phyloP scores from a whole-genome alignment of 352 stramenopile species.

The Globisporangium emineosum region DNA sequence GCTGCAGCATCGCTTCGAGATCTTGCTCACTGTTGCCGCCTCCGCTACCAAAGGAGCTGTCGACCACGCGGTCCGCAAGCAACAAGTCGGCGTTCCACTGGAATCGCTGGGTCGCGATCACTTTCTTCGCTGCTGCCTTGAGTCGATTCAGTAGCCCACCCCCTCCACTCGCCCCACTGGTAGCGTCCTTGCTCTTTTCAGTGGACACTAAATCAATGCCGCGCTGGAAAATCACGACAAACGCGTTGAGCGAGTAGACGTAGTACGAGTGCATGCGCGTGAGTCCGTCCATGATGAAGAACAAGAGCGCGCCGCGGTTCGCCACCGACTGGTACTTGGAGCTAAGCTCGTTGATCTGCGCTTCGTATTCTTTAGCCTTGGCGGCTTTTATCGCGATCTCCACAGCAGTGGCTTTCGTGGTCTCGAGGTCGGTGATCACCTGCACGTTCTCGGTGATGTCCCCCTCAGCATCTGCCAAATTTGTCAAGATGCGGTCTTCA shows the following conservation, averaged over 20 bases:
- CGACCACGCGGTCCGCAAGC: conserved; percentile 65
- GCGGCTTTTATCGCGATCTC: conserved; percentile 83
- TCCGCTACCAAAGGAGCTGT: conserved; percentile 20
- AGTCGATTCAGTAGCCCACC: conserved; percentile 54
- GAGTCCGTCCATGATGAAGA: conserved; percentile 94
- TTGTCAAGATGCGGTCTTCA: conserved; percentile 88
- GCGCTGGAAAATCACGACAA: conserved; percentile 94
- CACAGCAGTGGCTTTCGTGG: conserved; percentile 89
- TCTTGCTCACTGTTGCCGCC: conserved; percentile 44
- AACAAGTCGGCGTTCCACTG: conserved; percentile 86
- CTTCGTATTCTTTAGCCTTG: conserved; percentile 70
- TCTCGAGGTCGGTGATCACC: conserved; percentile 93
- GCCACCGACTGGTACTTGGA: conserved; percentile 93
- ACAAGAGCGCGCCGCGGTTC: conserved; percentile 89
- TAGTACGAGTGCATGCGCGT: conserved; percentile 94
- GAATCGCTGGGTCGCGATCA: conserved; percentile 82
- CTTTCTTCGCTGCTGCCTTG: conserved; percentile 81
- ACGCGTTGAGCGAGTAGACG: conserved; percentile 94
- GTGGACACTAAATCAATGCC: conserved; percentile 89
- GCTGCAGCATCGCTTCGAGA: conserved; percentile 55
- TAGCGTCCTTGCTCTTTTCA: conserved; percentile 29
- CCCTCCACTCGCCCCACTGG: conserved; percentile 13
- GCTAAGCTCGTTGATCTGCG: conserved; percentile 82
- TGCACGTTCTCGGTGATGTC: conserved; percentile 95
- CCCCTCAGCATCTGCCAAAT: conserved; percentile 77